These are phyloP conservation scores for Thermomucor indicae-seudaticae DNA, from an alignment of 371 early-diverging fungal genomes.

Conservation along the genomic window DNA sequence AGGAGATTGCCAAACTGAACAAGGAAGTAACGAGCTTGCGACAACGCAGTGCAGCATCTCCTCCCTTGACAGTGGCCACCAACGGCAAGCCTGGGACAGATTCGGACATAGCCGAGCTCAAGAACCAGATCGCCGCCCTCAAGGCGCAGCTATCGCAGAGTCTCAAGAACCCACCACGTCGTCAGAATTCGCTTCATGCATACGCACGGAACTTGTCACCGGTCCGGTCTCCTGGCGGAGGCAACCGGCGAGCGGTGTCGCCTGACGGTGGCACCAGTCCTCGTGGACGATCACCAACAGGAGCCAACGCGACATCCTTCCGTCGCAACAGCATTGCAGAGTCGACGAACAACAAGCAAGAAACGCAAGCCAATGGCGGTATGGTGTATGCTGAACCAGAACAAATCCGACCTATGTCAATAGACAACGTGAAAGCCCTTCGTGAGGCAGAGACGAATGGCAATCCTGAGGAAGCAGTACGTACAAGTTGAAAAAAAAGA, in stretches of 20 bases:
- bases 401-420: slow-evolving; percentile 41
- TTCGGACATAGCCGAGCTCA: slow-evolving; percentile 39
- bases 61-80: neutral
- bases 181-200: slow-evolving; percentile 37
- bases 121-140: slow-evolving; percentile 47
- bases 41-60: slow-evolving; percentile 33
- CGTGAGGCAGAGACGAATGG: slow-evolving; percentile 25
- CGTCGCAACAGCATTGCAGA: slow-evolving; percentile 32
- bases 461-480: slow-evolving; percentile 47
- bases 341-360: neutral
- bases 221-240: slow-evolving; percentile 13
- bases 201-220: slow-evolving; percentile 35
- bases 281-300: slow-evolving; percentile 37
- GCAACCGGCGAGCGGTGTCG: slow-evolving; percentile 30
- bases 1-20: slow-evolving; percentile 59
- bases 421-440: slow-evolving; percentile 28
- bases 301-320: slow-evolving; percentile 14
- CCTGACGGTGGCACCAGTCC: slow-evolving; percentile 25
- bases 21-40: slow-evolving; percentile 70
- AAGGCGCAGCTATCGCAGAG: slow-evolving; percentile 49
- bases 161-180: slow-evolving; percentile 32
- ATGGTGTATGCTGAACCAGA: slow-evolving; percentile 11
- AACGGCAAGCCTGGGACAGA: slow-evolving; percentile 15
- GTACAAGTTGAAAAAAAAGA: slow-evolving; percentile 4
- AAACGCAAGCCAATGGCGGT: slow-evolving; percentile 9